Evolutionary conservation across 805 yeast genomes (phyloP).

Genomic region (Saturnispora serradocipensis): DNA sequence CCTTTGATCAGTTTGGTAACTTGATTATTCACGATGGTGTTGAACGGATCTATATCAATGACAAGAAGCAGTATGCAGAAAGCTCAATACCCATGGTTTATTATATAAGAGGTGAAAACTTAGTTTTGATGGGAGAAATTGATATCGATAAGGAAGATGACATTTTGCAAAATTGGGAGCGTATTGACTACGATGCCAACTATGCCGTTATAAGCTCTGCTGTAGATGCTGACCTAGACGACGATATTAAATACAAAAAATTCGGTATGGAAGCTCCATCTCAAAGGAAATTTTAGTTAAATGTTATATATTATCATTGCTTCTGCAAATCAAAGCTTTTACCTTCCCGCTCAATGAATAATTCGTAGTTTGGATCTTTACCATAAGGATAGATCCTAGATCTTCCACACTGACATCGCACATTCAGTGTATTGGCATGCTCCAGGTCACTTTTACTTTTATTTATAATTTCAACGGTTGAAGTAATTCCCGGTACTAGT

Average conservation of each 20-base stretch:
- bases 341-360: constrained; percentile 37
- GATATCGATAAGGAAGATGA: constrained; percentile 81
- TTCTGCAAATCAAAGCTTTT: constrained; percentile 7
- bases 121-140: constrained; percentile 86
- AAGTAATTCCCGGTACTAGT: constrained; percentile 40
- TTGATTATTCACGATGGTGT: constrained; percentile 84
- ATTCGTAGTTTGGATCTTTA: constrained; percentile 35
- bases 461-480: constrained; percentile 34
- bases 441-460: constrained; percentile 25
- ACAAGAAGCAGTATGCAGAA: constrained; percentile 54
- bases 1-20: constrained; percentile 93
- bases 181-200: constrained; percentile 40
- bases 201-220: constrained; percentile 1
- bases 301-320: not conserved
- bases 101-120: constrained; percentile 92
- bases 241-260: constrained; percentile 1
- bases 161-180: constrained; percentile 47
- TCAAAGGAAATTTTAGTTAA: not conserved
- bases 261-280: constrained; percentile 4
- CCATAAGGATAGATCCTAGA: constrained; percentile 59
- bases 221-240: not conserved
- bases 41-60: constrained; percentile 68
- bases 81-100: constrained; percentile 54
- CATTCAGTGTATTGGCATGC: constrained; percentile 38
- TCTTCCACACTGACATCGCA: constrained; percentile 45